Percentiles rank a stretch among this genome's conserved stretches.
These are phyloP conservation scores for Fusarium verrucosum DNA, from an alignment of 2,329 filamentous ascomycete genomes.

Conservation along the genomic window DNA sequence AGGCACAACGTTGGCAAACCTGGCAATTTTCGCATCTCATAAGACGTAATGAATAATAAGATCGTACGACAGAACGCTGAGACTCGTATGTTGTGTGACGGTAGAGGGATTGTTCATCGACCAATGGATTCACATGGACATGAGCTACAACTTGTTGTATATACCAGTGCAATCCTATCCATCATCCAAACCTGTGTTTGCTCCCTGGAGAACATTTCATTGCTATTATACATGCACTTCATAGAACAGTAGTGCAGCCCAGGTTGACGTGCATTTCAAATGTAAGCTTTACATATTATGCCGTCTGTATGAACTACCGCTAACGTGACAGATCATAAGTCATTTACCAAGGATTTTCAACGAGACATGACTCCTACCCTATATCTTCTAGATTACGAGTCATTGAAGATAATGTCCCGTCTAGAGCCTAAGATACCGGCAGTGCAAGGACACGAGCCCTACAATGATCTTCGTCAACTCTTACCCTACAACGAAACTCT, in stretches of 20 bases:
- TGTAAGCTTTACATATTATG: fast-evolving
- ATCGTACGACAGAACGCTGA: conserved; percentile 6
- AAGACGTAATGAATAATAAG: fast-evolving
- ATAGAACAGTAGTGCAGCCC: fast-evolving
- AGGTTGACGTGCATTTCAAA: neutral
- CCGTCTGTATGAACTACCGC: neutral
- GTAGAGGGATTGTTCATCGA: neutral
- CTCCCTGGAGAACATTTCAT: neutral
- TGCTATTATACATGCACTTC: fast-evolving
- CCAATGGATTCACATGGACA: fast-evolving
- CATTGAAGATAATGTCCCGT: neutral
- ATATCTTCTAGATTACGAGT: neutral
- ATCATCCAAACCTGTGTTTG: fast-evolving
- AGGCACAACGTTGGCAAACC: neutral
- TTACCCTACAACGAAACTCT: conserved; percentile 1
- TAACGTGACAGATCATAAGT: neutral
- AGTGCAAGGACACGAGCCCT: neutral
- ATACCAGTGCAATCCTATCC: neutral
- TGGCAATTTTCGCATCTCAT: neutral
- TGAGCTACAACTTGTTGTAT: neutral
- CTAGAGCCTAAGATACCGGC: neutral
- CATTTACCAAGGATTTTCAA: too few relatives aligned
- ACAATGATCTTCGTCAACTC: neutral
- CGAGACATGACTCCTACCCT: neutral
- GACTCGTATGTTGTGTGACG: conserved; percentile 7